Evolutionary conservation across 805 yeast species (phyloP).

Genomic region (Suhomyces canberraensis): DNA sequence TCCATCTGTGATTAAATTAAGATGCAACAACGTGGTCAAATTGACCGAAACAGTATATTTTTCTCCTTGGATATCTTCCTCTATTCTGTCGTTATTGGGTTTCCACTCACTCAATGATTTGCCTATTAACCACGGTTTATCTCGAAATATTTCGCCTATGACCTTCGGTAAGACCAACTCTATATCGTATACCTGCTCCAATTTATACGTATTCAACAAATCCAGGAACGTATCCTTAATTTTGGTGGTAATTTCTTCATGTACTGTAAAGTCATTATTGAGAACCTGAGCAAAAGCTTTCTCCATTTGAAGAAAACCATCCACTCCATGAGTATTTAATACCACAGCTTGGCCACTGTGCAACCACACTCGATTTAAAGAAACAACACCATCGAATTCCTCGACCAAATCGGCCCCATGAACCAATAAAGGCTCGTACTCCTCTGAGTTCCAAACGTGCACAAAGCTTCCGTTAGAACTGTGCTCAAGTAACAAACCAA

Average conservation of each 20-base stretch:
- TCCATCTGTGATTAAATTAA: not conserved
- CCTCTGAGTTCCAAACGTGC: constrained; percentile 6
- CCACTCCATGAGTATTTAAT: constrained; percentile 4
- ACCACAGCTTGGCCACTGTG: constrained; percentile 34
- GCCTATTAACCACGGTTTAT: constrained; percentile 6
- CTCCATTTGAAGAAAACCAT: constrained; percentile 2
- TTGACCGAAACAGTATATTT: not conserved
- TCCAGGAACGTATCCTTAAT: not conserved
- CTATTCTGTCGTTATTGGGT: not conserved
- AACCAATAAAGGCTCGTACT: constrained; percentile 35
- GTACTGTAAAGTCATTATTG: constrained; percentile 3
- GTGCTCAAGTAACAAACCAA: constrained; percentile 37
- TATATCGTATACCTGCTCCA: constrained; percentile 7
- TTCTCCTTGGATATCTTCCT: not conserved
- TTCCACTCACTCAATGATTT: not conserved
- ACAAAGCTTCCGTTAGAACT: constrained; percentile 14
- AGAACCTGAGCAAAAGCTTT: constrained; percentile 9
- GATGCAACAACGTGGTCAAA: not conserved
- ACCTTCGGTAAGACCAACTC: constrained; percentile 4
- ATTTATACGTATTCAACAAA: constrained; percentile 1
- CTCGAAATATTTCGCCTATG: not conserved
- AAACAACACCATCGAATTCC: constrained; percentile 48
- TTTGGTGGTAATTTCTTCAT: not conserved
- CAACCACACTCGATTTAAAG: constrained; percentile 54
- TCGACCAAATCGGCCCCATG: constrained; percentile 47